Conservation (phyloP, 179 eudicot species). For the Corrigiola litoralis region DNA sequence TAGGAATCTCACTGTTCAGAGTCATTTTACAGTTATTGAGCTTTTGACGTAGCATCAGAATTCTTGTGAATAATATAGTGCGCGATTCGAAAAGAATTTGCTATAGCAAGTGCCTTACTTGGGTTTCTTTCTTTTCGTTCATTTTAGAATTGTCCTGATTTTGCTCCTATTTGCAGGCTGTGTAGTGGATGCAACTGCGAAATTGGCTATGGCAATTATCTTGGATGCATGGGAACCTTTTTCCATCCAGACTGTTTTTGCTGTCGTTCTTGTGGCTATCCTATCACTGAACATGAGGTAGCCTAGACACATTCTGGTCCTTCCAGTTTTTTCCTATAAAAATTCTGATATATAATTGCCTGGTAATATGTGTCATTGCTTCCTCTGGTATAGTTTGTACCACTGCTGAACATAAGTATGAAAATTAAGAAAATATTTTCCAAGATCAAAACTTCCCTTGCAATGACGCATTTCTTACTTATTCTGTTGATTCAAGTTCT, state of each 20-base stretch:
- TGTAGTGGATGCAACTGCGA: conserved; percentile 86
- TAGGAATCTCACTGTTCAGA: too few relatives aligned
- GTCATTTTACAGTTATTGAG: too few relatives aligned
- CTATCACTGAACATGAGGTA: conserved; percentile 96
- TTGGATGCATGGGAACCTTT: conserved; percentile 93
- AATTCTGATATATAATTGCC: not conserved
- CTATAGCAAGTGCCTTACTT: too few relatives aligned
- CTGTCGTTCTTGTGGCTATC: conserved; percentile 72
- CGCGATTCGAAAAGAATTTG: too few relatives aligned
- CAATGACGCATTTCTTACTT: conserved; percentile 24
- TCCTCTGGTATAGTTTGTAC: not conserved
- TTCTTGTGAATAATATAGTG: too few relatives aligned
- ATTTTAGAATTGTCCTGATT: too few relatives aligned
- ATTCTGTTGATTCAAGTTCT: conserved; percentile 87
- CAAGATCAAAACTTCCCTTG: not conserved
- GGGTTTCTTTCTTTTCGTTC: too few relatives aligned
- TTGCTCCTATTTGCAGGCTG: conserved; percentile 41
- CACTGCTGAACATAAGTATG: not conserved
- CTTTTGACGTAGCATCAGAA: too few relatives aligned
- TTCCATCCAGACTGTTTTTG: conserved; percentile 93
- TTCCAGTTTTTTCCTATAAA: not conserved
- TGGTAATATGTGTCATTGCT: not conserved
- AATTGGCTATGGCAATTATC: conserved; percentile 74
- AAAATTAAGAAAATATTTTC: not conserved
- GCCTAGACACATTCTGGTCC: not conserved